Evolutionary conservation across 495 filamentous ascomycete genomes (phyloP).

Genomic region (Daldinia grandis): DNA sequence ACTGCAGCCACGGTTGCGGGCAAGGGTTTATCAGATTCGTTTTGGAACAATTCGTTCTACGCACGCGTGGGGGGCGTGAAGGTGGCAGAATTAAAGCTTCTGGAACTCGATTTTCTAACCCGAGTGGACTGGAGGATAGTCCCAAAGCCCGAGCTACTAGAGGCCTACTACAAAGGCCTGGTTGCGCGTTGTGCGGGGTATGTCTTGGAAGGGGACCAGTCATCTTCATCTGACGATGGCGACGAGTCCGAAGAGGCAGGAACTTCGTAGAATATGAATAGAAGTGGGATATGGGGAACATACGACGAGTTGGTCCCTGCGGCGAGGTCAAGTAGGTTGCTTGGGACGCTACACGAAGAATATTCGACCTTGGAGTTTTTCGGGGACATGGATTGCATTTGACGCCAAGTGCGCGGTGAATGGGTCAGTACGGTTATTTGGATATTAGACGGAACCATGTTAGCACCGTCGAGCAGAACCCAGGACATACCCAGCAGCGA

Average conservation of each 20-base stretch:
- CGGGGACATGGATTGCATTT: conserved; percentile 31
- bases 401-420: conserved; percentile 28
- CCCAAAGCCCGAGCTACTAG: conserved; percentile 89
- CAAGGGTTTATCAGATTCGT: conserved; percentile 94
- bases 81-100: conserved; percentile 83
- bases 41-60: conserved; percentile 98
- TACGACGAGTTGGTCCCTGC: neutral
- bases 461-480: conserved; percentile 10
- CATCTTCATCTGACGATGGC: conserved; percentile 14
- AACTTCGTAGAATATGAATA: conserved; percentile 26
- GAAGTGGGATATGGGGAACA: neutral
- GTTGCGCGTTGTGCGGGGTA: conserved; percentile 67
- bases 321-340: conserved; percentile 7
- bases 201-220: conserved; percentile 48
- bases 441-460: conserved; percentile 22
- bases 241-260: conserved; percentile 31
- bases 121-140: conserved; percentile 96
- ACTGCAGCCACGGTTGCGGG: conserved; percentile 93
- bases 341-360: conserved; percentile 17
- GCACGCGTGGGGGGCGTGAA: conserved; percentile 92
- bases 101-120: conserved; percentile 94
- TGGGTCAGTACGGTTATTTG: conserved; percentile 23
- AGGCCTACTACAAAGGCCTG: conserved; percentile 89
- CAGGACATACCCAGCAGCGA: conserved; percentile 39
- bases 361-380: conserved; percentile 28